phyloP scores from a whole-genome alignment of 2,329 filamentous ascomycete species.

The Cercospora beticola region DNA sequence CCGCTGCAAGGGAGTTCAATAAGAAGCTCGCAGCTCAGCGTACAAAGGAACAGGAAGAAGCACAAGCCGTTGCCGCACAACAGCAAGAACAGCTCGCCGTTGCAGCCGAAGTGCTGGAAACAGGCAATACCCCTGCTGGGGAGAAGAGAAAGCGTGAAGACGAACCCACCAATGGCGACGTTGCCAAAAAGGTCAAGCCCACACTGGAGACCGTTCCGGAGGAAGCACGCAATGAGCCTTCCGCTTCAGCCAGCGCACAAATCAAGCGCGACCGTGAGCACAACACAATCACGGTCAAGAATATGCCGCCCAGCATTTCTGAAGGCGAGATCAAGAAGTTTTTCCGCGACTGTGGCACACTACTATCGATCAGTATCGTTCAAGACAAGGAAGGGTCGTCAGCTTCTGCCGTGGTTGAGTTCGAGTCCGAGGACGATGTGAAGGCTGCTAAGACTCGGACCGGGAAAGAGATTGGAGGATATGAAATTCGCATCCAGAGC shows the following conservation, averaged over 20 bases:
- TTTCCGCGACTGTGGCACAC: constrained; percentile 84
- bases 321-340: constrained; percentile 79
- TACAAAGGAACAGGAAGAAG: constrained; percentile 66
- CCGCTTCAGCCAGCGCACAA: constrained; percentile 37
- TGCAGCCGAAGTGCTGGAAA: constrained; percentile 28
- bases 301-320: constrained; percentile 68
- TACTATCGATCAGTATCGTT: constrained; percentile 73
- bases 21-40: constrained; percentile 64
- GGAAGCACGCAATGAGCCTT: constrained; percentile 38
- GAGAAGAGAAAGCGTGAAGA: constrained; percentile 74
- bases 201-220: constrained; percentile 37
- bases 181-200: constrained; percentile 66
- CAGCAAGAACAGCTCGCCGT: constrained; percentile 35
- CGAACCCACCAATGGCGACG: constrained; percentile 49
- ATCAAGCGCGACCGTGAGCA: constrained; percentile 86
- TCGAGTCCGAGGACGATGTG: constrained; percentile 76
- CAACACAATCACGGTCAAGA: constrained; percentile 76
- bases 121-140: constrained; percentile 27
- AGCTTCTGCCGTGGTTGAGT: constrained; percentile 77
- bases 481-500: constrained; percentile 69
- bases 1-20: constrained; percentile 68
- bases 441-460: constrained; percentile 77
- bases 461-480: constrained; percentile 73
- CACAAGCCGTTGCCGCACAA: constrained; percentile 52
- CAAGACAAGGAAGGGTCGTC: constrained; percentile 61